phyloP scores from a whole-genome alignment of 257 asterid genomes.

The Salvia miltiorrhiza region DNA sequence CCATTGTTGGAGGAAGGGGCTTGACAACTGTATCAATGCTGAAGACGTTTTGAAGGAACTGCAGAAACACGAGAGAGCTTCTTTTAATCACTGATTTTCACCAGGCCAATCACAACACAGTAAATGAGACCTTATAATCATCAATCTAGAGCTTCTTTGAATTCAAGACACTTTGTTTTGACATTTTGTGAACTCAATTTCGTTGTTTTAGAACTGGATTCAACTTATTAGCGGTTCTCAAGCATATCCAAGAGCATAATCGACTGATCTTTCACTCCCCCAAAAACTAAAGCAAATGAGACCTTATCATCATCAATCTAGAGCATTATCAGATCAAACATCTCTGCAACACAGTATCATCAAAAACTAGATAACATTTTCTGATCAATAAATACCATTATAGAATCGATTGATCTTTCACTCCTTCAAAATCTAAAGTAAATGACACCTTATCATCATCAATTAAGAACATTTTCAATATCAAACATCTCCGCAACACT shows the following conservation, averaged over 20 bases:
- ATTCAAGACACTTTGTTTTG: no score
- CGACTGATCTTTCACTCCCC: not conserved
- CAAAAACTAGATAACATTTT: not conserved
- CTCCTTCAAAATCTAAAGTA: not conserved
- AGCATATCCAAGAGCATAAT: not conserved
- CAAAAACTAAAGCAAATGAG: not conserved
- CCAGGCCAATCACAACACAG: not conserved
- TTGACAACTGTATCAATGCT: slow-evolving; percentile 87
- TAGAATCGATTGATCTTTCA: not conserved
- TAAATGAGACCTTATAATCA: no score
- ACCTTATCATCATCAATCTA: not conserved
- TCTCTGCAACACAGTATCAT: not conserved
- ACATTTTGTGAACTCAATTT: no score
- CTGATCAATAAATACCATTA: not conserved
- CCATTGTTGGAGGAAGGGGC: slow-evolving; percentile 92
- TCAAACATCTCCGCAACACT: not conserved
- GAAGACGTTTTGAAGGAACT: slow-evolving; percentile 87
- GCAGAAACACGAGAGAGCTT: slow-evolving; percentile 31
- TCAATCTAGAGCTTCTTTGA: no score
- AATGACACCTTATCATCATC: not conserved
- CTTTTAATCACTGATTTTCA: not conserved
- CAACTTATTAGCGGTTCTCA: not conserved
- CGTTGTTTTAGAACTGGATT: not conserved
- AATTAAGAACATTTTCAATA: not conserved
- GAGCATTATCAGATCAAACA: not conserved